A percentile compares a stretch with the other conserved stretches of the same genome.
Evolutionary conservation across 2,329 filamentous ascomycete genomes (phyloP).

Genomic region (Penicillium sp.): DNA sequence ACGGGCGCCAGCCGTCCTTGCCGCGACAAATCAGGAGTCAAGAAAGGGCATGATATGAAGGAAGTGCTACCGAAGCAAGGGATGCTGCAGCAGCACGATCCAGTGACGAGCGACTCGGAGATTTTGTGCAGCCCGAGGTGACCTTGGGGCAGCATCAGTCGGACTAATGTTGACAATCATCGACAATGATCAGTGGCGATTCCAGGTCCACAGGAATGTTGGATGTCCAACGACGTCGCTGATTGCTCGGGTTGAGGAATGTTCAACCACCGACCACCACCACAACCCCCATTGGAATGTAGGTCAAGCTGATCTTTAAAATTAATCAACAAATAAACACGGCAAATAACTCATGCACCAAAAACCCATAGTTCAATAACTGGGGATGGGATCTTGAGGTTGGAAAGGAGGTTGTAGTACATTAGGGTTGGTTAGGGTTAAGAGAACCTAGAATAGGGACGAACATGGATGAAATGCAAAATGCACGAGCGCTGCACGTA

Average conservation of each 20-base stretch:
- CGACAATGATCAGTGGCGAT: slow-evolving; percentile 31
- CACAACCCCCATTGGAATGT: slow-evolving; percentile 35
- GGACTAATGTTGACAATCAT: slow-evolving; percentile 26
- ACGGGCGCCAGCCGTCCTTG: slow-evolving; percentile 32
- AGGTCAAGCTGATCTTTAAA: slow-evolving; percentile 19
- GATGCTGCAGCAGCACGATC: slow-evolving; percentile 34
- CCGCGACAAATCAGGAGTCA: slow-evolving; percentile 40
- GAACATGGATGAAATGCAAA: slow-evolving; percentile 11
- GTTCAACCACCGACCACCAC: slow-evolving; percentile 22
- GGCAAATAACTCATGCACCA: slow-evolving; percentile 10
- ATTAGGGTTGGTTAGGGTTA: slow-evolving; percentile 21
- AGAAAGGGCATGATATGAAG: slow-evolving; percentile 35
- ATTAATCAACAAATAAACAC: slow-evolving; percentile 16
- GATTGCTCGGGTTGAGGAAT: slow-evolving; percentile 31
- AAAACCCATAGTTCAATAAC: not conserved
- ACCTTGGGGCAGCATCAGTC: slow-evolving; percentile 17
- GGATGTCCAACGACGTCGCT: slow-evolving; percentile 23
- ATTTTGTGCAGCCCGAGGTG: slow-evolving; percentile 32
- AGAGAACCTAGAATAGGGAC: slow-evolving; percentile 12
- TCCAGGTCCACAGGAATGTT: slow-evolving; percentile 34
- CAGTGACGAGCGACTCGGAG: slow-evolving; percentile 38
- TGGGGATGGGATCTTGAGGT: not conserved
- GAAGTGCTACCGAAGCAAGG: slow-evolving; percentile 36
- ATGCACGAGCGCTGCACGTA: slow-evolving; percentile 31
- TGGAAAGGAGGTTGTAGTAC: not conserved